Evolutionary conservation across 306 rosid genomes (phyloP).

Genomic region (Crotalaria pallida): DNA sequence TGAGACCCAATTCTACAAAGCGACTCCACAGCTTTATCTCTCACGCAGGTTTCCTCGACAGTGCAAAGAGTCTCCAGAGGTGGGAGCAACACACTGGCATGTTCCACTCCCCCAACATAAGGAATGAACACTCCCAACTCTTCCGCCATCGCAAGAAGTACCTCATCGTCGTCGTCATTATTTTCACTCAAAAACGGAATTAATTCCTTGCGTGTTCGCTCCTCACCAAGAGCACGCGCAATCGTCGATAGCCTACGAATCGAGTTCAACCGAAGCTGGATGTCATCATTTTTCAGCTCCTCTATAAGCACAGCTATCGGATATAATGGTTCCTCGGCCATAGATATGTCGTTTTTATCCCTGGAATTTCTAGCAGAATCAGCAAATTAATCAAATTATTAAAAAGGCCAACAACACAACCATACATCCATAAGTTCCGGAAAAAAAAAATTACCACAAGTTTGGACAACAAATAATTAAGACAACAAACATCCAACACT

Average conservation of each 20-base stretch:
- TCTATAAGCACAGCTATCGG: slow-evolving; percentile 97
- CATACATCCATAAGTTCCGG: background rate
- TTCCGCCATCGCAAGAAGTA: slow-evolving; percentile 98
- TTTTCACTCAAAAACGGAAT: slow-evolving; percentile 88
- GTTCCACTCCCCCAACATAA: slow-evolving; percentile 94
- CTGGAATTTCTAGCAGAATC: slow-evolving; percentile 33
- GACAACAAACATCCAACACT: background rate
- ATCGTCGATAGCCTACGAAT: slow-evolving; percentile 94
- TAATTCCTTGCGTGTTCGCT: slow-evolving; percentile 81
- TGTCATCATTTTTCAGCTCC: slow-evolving; percentile 93
- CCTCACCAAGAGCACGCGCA: slow-evolving; percentile 98
- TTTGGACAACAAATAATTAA: background rate
- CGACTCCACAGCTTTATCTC: slow-evolving; percentile 92
- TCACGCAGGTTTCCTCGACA: slow-evolving; percentile 94
- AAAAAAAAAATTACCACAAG: background rate
- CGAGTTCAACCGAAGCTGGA: slow-evolving; percentile 85
- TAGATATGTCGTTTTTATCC: slow-evolving; percentile 40
- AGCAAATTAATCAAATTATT: slow-evolving; percentile 8
- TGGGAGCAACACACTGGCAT: slow-evolving; percentile 79
- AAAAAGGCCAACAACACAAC: background rate
- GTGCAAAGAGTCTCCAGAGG: slow-evolving; percentile 87
- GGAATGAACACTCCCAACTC: slow-evolving; percentile 95
- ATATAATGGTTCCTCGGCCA: slow-evolving; percentile 79
- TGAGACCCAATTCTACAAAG: slow-evolving; percentile 92
- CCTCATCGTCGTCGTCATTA: slow-evolving; percentile 93